A percentile compares a stretch with the other conserved stretches of the same genome.
Evolutionary conservation across 2,329 filamentous ascomycete species (phyloP).

Genomic region (Fusarium newnesense): DNA sequence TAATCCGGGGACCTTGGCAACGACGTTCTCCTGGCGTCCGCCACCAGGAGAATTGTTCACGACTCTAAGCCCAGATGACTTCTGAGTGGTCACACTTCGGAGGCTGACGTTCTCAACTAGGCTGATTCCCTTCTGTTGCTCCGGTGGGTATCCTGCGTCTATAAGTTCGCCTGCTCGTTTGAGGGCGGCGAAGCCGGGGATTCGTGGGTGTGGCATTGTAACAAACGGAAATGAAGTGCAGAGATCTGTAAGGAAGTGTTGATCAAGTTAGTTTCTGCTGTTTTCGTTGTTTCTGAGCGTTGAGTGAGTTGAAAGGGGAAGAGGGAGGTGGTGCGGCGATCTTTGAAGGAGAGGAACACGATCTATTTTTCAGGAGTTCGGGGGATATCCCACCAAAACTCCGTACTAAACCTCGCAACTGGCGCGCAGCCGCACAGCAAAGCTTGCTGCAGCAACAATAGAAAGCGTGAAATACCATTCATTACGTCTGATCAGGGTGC

Average conservation of each 20-base stretch:
- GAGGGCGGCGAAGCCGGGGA: neutral
- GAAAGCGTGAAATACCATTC: neutral
- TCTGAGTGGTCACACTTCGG: accelerated
- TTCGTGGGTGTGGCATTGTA: neutral
- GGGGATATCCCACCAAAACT: neutral
- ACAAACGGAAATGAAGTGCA: too few species aligned
- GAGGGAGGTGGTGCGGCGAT: neutral
- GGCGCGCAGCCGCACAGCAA: neutral
- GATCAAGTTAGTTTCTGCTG: too few species aligned
- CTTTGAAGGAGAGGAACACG: neutral
- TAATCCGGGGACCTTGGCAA: neutral
- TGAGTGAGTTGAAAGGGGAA: neutral
- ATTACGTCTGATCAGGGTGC: neutral
- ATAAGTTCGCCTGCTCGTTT: too few species aligned
- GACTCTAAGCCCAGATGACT: neutral
- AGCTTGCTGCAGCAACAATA: neutral
- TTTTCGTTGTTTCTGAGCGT: accelerated
- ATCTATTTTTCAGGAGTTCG: neutral
- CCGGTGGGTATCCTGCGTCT: neutral
- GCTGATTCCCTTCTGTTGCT: neutral
- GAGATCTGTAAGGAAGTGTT: too few species aligned
- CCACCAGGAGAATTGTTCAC: slow-evolving; percentile 2
- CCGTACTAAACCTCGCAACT: neutral
- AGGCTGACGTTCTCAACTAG: neutral
- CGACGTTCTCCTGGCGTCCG: slow-evolving; percentile 1